Conservation (phyloP, 352 stramenopile species). For the Phytophthora fragariae region DNA sequence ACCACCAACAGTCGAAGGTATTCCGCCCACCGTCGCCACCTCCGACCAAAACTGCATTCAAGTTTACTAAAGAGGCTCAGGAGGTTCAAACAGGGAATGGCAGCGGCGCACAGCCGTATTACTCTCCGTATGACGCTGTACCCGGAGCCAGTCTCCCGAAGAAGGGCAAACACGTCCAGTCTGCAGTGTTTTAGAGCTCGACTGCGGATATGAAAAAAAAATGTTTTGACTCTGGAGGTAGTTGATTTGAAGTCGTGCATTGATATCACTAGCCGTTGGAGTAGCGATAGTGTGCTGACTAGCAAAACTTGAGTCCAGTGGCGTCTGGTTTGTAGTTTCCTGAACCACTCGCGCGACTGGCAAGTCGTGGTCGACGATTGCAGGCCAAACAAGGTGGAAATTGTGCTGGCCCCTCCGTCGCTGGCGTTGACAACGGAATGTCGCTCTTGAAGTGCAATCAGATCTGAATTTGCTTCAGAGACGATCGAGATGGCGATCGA, state of each 20-base stretch:
- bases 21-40: constrained; percentile 70
- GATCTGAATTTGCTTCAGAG: constrained; percentile 17
- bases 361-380: constrained; percentile 14
- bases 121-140: constrained; percentile 74
- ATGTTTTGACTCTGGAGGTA: constrained; percentile 2
- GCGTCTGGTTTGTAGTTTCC: constrained; percentile 8
- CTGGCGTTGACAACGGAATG: neutral
- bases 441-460: constrained; percentile 4
- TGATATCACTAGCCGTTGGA: neutral
- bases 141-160: constrained; percentile 53
- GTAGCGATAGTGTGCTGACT: neutral
- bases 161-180: constrained; percentile 53
- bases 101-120: constrained; percentile 59
- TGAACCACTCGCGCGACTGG: constrained; percentile 14
- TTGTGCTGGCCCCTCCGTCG: constrained; percentile 6
- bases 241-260: neutral
- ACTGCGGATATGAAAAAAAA: neutral
- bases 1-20: constrained; percentile 46
- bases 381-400: constrained; percentile 13
- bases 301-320: constrained; percentile 25
- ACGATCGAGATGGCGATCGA: constrained; percentile 22
- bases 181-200: constrained; percentile 38
- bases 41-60: constrained; percentile 75
- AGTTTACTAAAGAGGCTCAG: constrained; percentile 74
- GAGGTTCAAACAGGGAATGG: constrained; percentile 34